A percentile compares a stretch with the other conserved stretches of the same genome.
These are phyloP conservation scores for Zasmidium citrigriseum DNA, from an alignment of 2,329 filamentous ascomycete species.

Conservation along the genomic window DNA sequence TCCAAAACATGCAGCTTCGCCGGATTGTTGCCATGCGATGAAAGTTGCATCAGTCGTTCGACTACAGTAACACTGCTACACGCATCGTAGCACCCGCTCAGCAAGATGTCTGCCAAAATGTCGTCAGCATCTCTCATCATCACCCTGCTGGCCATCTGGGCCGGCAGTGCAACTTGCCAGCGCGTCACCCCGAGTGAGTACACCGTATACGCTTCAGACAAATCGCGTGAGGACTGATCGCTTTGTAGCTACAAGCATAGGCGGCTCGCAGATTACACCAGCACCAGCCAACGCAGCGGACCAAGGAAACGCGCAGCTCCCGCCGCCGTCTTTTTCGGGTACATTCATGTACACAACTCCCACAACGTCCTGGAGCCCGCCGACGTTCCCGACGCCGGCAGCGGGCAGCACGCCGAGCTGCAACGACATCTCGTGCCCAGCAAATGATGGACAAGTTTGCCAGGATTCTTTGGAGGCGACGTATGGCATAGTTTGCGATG, in stretches of 20 bases:
- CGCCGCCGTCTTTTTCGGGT: not conserved
- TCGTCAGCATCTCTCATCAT: not conserved
- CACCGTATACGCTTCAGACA: too few relatives aligned
- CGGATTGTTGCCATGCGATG: not conserved
- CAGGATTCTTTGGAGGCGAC: conserved; percentile 8
- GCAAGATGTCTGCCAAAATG: not conserved
- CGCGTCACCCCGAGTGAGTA: not conserved
- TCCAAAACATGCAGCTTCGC: not conserved
- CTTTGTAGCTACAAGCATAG: not conserved
- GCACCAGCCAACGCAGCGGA: not conserved
- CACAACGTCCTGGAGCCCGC: conserved; percentile 3
- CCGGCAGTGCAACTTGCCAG: not conserved
- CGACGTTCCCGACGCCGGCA: conserved; percentile 2
- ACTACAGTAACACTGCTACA: not conserved
- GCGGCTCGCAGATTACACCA: not conserved
- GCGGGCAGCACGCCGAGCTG: conserved; percentile 11
- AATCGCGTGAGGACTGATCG: too few relatives aligned
- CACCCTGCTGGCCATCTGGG: not conserved
- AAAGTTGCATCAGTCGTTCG: not conserved
- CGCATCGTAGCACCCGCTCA: too few relatives aligned
- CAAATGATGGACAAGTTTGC: conserved; percentile 14
- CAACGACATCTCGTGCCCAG: conserved; percentile 19
- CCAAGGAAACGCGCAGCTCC: not conserved
- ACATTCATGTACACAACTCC: conserved; percentile 5
- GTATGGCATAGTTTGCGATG: conserved; percentile 25